Evolutionary conservation across 176 grass and related monocot species (phyloP).

Genomic region (Calamus simplicifolius): DNA sequence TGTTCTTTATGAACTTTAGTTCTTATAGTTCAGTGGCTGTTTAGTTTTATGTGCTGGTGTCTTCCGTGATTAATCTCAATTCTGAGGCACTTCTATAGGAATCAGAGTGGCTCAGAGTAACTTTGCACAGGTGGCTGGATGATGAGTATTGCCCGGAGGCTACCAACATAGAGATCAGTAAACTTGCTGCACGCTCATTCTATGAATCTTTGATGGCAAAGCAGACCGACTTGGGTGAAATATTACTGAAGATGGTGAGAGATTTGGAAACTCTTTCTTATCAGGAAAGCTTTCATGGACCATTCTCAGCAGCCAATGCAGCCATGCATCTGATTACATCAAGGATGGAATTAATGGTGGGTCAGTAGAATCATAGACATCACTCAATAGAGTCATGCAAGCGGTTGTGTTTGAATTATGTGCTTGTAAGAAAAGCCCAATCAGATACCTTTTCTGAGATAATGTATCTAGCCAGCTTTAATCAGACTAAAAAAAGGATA

Average conservation of each 20-base stretch:
- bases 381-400: no score
- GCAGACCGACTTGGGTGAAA: slow-evolving; percentile 67
- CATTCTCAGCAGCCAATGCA: slow-evolving; percentile 77
- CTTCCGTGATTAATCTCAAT: neutral
- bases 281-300: slow-evolving; percentile 68
- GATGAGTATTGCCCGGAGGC: slow-evolving; percentile 81
- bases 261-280: slow-evolving; percentile 73
- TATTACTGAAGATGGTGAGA: slow-evolving; percentile 58
- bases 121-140: slow-evolving; percentile 76
- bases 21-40: neutral
- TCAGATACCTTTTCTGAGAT: no score
- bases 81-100: slow-evolving; percentile 34
- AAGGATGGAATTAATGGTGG: slow-evolving; percentile 30
- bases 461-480: no score
- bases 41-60: neutral
- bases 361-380: neutral
- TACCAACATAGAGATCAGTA: slow-evolving; percentile 81
- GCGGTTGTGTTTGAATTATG: no score
- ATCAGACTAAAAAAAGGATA: no score
- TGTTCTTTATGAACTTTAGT: neutral
- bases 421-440: no score
- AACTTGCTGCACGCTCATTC: slow-evolving; percentile 50
- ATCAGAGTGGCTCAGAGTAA: slow-evolving; percentile 79
- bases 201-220: slow-evolving; percentile 40
- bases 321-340: slow-evolving; percentile 56